Evolutionary conservation across 1,139 yeast species (phyloP).

Genomic region (Sugiyamaella novakii): DNA sequence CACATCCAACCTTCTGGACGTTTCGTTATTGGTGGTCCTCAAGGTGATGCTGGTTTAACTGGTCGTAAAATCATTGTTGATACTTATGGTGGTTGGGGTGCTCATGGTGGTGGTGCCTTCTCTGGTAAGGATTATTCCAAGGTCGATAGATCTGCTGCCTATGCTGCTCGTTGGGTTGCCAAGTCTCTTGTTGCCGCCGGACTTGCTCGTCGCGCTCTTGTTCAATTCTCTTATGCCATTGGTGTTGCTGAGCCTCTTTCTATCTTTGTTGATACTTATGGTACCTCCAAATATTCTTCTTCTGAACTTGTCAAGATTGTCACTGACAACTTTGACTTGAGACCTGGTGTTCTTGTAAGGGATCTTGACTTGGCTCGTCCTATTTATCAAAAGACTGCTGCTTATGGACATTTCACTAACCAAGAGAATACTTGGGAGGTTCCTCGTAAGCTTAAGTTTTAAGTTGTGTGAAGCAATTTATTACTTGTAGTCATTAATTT

Average conservation of each 20-base stretch:
- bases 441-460: constrained; percentile 84
- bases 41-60: constrained; percentile 99
- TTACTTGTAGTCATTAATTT: constrained; percentile 1
- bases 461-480: constrained; percentile 38
- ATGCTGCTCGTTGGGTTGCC: constrained; percentile 99
- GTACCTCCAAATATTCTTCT: constrained; percentile 88
- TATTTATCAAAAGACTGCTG: constrained; percentile 97
- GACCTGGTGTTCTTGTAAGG: constrained; percentile 98
- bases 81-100: constrained; percentile 99
- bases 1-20: constrained; percentile 99
- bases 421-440: constrained; percentile 98
- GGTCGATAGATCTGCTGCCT: constrained; percentile 99
- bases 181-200: constrained; percentile 95
- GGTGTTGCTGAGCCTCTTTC: constrained; percentile 99
- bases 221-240: constrained; percentile 98
- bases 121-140: constrained; percentile 99
- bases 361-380: constrained; percentile 98
- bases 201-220: constrained; percentile 95
- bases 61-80: constrained; percentile 99
- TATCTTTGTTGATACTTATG: constrained; percentile 95
- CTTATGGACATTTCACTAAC: constrained; percentile 99
- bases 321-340: constrained; percentile 92
- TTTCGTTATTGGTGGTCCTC: constrained; percentile 99
- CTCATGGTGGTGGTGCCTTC: constrained; percentile 99
- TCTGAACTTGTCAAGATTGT: constrained; percentile 89